Base-by-base conservation (phyloP, 768 basidiomycete genomes). In the Boletus pseudopeckii region DNA sequence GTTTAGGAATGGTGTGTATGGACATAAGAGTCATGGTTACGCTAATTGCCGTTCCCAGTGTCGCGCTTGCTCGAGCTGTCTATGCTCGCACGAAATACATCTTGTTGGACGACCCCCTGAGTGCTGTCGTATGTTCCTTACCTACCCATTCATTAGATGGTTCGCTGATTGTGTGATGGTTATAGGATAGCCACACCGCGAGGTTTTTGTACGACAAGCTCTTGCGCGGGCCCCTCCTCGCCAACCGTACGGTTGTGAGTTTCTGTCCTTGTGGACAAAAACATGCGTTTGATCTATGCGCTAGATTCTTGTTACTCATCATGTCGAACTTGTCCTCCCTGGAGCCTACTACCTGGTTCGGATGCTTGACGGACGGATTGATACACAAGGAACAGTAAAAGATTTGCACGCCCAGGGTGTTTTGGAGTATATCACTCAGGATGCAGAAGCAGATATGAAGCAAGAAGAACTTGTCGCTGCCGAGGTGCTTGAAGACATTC, bases 321-420 rank as follows among this genome's bases (percentile, higher is more conserved):
- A 92, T 62, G 84, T 92, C 26, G 88, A 92, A 46, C 79, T 94
- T 1, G 84, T 92, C 17, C 79, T 91, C 7, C 85, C 90, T 0
- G 84, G 82, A 0, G 81, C 87, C 0, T 64, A 84, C 60, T 90
- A 90, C 61, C 71, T 92, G 3, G 77, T 92, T 7, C 82, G 88
- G 26, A 85, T 92, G 80, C 75, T 90, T 2, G 90, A 92, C 63
- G 91, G 90, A 3, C 82, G 89, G 14, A 83, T 92, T 47, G 89
- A 91, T 61, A 78, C 80, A 1, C 82, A 89, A 63, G 91, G 91
- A 7, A 80, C 79, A 0, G 74, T 88, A 10, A 75, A 78, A 40
- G 87, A 89, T 7, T 75, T 92, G 7, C 79, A 80, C 1, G 75
- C 76, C 0, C 77, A 73, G 40, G 88, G 88, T 8, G 65, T 84